A percentile compares a stretch with the other conserved stretches of the same genome.
These are phyloP conservation scores for Paramyrothecium roridum DNA, from an alignment of 2,329 filamentous ascomycete genomes.

Conservation along the genomic window DNA sequence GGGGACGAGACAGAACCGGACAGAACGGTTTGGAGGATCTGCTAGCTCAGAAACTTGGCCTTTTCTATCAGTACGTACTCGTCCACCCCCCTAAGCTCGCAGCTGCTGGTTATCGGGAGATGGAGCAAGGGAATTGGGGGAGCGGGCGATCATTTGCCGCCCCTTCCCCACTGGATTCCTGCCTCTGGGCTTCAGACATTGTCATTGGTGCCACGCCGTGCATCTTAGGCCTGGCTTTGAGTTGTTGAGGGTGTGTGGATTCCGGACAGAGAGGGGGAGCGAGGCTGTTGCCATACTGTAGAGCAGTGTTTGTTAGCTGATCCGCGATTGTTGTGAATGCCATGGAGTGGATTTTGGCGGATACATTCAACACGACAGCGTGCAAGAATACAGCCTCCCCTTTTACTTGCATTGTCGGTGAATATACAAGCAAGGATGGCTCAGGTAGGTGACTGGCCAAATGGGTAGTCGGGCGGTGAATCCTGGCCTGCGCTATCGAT, in stretches of 20 bases:
- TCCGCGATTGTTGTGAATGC: too few species aligned
- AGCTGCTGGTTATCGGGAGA: neutral
- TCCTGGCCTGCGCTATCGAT: neutral
- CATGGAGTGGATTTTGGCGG: too few species aligned
- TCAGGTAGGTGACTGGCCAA: neutral
- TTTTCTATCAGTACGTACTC: neutral
- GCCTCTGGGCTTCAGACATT: neutral
- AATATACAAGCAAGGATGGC: too few species aligned
- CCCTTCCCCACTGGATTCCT: neutral
- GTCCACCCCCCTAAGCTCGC: neutral
- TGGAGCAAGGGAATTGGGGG: neutral
- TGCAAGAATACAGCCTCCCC: neutral
- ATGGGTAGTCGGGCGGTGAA: neutral
- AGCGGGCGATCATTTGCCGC: neutral
- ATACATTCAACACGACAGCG: neutral
- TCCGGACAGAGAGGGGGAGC: neutral
- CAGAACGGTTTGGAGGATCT: neutral
- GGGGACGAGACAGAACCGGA: neutral
- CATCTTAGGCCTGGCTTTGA: neutral
- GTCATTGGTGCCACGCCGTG: neutral
- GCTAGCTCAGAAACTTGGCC: neutral
- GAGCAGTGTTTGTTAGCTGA: too few species aligned
- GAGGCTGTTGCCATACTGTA: too few species aligned
- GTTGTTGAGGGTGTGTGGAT: neutral
- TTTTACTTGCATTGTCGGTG: neutral